phyloP scores from a whole-genome alignment of 495 filamentous ascomycete genomes.

The Tuber calosporum region DNA sequence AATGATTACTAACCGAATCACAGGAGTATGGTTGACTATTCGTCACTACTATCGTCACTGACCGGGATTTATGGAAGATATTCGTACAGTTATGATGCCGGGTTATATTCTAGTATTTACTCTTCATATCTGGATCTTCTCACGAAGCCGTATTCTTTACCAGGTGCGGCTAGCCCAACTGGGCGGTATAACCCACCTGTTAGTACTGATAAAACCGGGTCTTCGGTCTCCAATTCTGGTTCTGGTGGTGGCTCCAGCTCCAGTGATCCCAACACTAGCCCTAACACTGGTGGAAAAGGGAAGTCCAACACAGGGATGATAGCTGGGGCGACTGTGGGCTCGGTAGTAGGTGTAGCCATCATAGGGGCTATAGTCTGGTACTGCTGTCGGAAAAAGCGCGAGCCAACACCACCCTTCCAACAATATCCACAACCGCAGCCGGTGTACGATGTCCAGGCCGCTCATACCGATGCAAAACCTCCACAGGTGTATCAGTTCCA shows the following conservation, averaged over 20 bases:
- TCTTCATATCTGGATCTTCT: not conserved
- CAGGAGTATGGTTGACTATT: not conserved
- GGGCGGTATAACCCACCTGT: not conserved
- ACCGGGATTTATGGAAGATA: not conserved
- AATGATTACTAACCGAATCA: not conserved
- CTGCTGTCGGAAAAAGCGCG: constrained; percentile 10
- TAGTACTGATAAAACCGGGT: not conserved
- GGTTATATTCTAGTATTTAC: not conserved
- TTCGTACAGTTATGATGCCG: not conserved
- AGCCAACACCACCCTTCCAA: not conserved
- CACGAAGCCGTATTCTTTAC: not conserved
- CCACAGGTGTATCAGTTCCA: not conserved
- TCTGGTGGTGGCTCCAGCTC: not conserved
- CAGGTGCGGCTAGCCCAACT: not conserved
- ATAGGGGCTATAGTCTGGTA: constrained; percentile 2
- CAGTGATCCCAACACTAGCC: not conserved
- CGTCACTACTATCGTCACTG: not conserved
- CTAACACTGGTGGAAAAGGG: constrained; percentile 3
- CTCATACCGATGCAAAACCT: not conserved
- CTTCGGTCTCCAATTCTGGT: not conserved
- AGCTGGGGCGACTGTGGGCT: constrained; percentile 12
- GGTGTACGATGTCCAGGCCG: not conserved
- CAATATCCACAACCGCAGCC: not conserved
- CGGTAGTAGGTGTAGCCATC: not conserved
- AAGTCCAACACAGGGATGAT: constrained; percentile 24